Base-by-base conservation (phyloP, 1,284 basidiomycete genomes). In the Malassezia vespertilionis region DNA sequence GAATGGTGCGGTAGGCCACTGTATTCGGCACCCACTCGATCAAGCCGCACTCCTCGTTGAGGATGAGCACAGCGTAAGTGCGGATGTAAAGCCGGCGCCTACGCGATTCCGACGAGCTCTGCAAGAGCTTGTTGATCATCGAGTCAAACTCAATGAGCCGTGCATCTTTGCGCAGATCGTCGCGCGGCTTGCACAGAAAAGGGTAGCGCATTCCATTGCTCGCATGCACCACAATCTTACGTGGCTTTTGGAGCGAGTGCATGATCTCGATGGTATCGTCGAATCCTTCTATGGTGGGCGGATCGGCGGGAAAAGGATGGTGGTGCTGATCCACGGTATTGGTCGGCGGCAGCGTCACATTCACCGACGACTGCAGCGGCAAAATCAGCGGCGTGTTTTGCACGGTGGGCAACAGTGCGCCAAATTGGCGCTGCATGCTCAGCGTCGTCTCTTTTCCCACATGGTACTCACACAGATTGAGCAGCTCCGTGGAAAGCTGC, bases 21-120 rank as follows among this genome's bases (percentile, higher is more conserved):
- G 91, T 96, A 68, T 97, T 85, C 1, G 84, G 85, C 11, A 99
- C 93, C 93, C 93, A 99, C 79, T 99, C 89, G 52, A 97, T 87
- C 51, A 97, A 79, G 0, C 93, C 93, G 63, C 90, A 95, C 60
- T 93, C 87, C 62, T 97, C 91, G 67, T 96, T 96, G 48, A 99
- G 76, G 2, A 90, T 88, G 17, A 96, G 84, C 15, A 97, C 89
- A 7, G 88, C 87, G 63, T 97, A 99, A 3, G 91, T 96, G 53
- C 41, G 52, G 47, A 44, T 41, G 15, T 53, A 43, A 11, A 70
- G 53, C 40, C 58, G 57, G 20, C 67, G 51, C 36, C 59, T 58
- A 46, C 93, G 82, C 26, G 90, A 88, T 48, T 96, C 71, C 0
- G 89, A 88, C 60, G 89, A 87, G 17, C 85, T 82, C 65, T 91